phyloP scores from a whole-genome alignment of 139 green algal species.

The Coccomyxa sp. region DNA sequence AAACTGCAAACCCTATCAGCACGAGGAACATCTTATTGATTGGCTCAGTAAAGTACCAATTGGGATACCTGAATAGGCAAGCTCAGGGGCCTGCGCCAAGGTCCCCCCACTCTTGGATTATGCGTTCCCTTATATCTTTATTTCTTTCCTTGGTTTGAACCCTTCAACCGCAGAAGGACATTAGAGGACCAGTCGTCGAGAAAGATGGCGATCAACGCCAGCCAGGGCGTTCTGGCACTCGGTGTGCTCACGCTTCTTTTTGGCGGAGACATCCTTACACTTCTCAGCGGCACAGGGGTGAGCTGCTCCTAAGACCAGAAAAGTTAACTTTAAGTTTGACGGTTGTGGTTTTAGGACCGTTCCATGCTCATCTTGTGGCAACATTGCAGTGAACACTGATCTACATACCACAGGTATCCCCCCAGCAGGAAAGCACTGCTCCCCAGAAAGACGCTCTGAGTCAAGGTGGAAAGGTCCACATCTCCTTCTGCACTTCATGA shows the following conservation, averaged over 20 bases:
- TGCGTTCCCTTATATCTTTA: too few relatives aligned
- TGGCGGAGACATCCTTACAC: slow-evolving; percentile 9
- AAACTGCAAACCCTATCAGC: too few relatives aligned
- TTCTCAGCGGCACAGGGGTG: neutral
- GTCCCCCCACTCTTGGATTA: too few relatives aligned
- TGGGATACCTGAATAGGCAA: too few relatives aligned
- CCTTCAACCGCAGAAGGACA: too few relatives aligned
- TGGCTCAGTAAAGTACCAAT: too few relatives aligned
- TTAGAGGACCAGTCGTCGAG: too few relatives aligned
- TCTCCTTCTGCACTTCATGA: slow-evolving; percentile 65
- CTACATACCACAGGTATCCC: neutral
- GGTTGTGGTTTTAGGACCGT: neutral
- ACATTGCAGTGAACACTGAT: neutral
- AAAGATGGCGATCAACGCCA: slow-evolving; percentile 6
- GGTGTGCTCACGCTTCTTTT: slow-evolving; percentile 12
- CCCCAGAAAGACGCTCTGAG: slow-evolving; percentile 13
- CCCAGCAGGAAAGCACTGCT: too few relatives aligned
- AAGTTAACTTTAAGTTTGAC: neutral
- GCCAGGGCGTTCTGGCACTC: slow-evolving; percentile 6
- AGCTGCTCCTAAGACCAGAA: neutral
- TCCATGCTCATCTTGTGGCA: neutral
- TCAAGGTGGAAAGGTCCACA: slow-evolving; percentile 32
- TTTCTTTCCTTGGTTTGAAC: too few relatives aligned
- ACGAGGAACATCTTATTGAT: too few relatives aligned
- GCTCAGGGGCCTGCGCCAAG: too few relatives aligned